These are phyloP conservation scores for Diaporthe vaccinii DNA, from an alignment of 2,329 filamentous ascomycete species.

Conservation along the genomic window DNA sequence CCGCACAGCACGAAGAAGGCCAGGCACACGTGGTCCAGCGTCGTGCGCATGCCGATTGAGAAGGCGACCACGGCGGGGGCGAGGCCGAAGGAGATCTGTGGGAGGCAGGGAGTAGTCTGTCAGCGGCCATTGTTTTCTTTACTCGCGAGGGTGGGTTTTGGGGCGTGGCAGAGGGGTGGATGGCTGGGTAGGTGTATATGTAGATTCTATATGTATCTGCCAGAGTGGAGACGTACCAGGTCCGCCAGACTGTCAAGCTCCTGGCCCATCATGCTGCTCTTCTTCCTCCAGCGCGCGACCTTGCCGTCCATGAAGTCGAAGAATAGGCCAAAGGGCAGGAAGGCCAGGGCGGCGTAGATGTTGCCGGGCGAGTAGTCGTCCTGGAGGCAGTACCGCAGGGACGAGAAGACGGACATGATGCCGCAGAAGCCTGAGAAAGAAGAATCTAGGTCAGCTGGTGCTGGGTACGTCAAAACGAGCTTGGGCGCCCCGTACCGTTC, in stretches of 20 bases:
- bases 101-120: neutral
- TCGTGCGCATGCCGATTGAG: slow-evolving; percentile 87
- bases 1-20: slow-evolving; percentile 95
- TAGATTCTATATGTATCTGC: too few species aligned
- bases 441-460: slow-evolving; percentile 25
- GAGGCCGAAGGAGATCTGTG: slow-evolving; percentile 93
- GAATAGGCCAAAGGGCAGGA: slow-evolving; percentile 94
- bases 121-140: neutral
- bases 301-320: slow-evolving; percentile 99
- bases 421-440: slow-evolving; percentile 78
- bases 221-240: slow-evolving; percentile 73
- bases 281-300: slow-evolving; percentile 95
- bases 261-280: slow-evolving; percentile 97
- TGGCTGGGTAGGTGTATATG: neutral
- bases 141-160: neutral
- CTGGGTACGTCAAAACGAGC: neutral
- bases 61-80: slow-evolving; percentile 91
- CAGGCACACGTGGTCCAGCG: slow-evolving; percentile 83
- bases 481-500: slow-evolving; percentile 67
- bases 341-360: slow-evolving; percentile 84
- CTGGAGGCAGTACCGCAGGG: slow-evolving; percentile 87
- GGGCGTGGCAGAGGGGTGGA: slow-evolving; percentile 26
- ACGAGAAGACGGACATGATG: slow-evolving; percentile 96
- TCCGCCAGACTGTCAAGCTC: slow-evolving; percentile 97
- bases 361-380: slow-evolving; percentile 75